Evolutionary conservation across 2,329 filamentous ascomycete species (phyloP).

Genomic region (Scedosporium minutisporum): DNA sequence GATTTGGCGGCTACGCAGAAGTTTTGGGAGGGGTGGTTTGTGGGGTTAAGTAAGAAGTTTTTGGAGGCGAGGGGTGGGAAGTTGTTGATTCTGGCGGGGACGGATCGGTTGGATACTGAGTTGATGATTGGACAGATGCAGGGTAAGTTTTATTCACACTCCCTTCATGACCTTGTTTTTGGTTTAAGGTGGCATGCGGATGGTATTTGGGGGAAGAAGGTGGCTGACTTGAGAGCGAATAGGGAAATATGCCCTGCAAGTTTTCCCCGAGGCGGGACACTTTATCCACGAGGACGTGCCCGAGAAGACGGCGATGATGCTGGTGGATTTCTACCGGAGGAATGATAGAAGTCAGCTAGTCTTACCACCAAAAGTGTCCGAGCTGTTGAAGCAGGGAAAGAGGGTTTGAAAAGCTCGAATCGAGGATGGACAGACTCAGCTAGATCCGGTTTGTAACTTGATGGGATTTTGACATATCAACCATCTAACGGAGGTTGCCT

Average conservation of each 20-base stretch:
- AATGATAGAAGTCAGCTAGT: constrained; percentile 82
- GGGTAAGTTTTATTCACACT: constrained; percentile 38
- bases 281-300: constrained; percentile 95
- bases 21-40: constrained; percentile 94
- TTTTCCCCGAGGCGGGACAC: constrained; percentile 90
- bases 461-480: neutral
- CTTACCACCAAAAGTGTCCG: constrained; percentile 83
- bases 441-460: neutral
- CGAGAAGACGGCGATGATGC: constrained; percentile 72
- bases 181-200: neutral
- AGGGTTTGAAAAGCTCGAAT: constrained; percentile 31
- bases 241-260: constrained; percentile 91
- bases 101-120: constrained; percentile 82
- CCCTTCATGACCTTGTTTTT: neutral
- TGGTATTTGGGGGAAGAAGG: constrained; percentile 7
- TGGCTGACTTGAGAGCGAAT: too few species aligned
- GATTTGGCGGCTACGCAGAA: constrained; percentile 73
- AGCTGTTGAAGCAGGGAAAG: constrained; percentile 55
- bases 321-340: constrained; percentile 84
- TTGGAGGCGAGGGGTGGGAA: constrained; percentile 74
- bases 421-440: neutral
- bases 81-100: constrained; percentile 74
- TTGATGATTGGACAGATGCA: constrained; percentile 97
- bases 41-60: constrained; percentile 80
- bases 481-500: too few species aligned